Conservation (phyloP, 2,329 filamentous ascomycete genomes). For the Pseudopithomyces chartarum region DNA sequence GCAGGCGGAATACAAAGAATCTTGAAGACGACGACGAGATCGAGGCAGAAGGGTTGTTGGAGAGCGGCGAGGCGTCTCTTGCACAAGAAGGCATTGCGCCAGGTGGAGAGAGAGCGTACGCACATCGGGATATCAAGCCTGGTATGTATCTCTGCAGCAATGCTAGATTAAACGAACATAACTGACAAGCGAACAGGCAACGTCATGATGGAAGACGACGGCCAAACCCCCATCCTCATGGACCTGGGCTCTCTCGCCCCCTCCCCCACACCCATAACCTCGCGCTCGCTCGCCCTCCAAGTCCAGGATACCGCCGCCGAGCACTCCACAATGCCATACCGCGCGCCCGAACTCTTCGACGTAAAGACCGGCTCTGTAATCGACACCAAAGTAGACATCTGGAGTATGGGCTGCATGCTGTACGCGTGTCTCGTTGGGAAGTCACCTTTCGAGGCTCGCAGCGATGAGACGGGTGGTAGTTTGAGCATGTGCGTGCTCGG, state of each 20-base stretch:
- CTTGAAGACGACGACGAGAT: constrained; percentile 71
- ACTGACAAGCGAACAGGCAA: constrained; percentile 62
- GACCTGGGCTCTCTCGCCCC: constrained; percentile 90
- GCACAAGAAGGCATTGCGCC: constrained; percentile 71
- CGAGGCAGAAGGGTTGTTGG: constrained; percentile 84
- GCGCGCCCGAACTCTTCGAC: constrained; percentile 95
- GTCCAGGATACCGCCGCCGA: constrained; percentile 95
- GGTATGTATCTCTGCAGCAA: constrained; percentile 59
- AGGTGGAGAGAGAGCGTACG: constrained; percentile 77
- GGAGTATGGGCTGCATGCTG: constrained; percentile 96
- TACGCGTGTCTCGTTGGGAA: constrained; percentile 97
- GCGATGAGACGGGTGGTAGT: constrained; percentile 93
- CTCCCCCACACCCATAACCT: constrained; percentile 87
- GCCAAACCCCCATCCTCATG: constrained; percentile 90
- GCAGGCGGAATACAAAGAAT: constrained; percentile 41
- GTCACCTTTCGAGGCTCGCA: constrained; percentile 93
- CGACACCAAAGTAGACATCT: constrained; percentile 97
- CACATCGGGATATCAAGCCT: constrained; percentile 96
- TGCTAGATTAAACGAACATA: background rate
- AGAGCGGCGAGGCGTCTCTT: constrained; percentile 68
- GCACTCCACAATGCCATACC: constrained; percentile 98
- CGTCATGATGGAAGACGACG: constrained; percentile 97
- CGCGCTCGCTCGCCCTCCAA: constrained; percentile 84
- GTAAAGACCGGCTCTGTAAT: constrained; percentile 91
- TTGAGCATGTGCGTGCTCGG: constrained; percentile 90